Evolutionary conservation across 1,284 basidiomycete genomes (phyloP).

Genomic region (Rhodotorula glutinis): DNA sequence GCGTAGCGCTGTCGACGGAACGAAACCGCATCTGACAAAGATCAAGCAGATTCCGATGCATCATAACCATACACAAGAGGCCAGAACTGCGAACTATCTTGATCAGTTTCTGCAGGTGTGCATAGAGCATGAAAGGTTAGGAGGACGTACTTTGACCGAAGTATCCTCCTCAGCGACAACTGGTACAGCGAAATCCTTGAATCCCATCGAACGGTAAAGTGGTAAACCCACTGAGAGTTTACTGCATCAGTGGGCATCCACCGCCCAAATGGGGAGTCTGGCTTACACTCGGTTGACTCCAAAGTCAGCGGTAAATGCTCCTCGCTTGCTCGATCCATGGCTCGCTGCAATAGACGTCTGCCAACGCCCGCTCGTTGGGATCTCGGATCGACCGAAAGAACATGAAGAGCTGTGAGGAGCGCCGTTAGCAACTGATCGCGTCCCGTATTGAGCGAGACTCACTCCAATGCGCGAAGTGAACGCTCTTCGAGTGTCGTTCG

Average conservation of each 20-base stretch:
- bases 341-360: neutral
- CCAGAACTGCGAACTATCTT: too few relatives aligned
- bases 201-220: neutral
- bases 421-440: too few relatives aligned
- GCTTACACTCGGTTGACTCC: conserved; percentile 16
- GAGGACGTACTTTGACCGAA: neutral
- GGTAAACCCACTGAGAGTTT: conserved; percentile 1
- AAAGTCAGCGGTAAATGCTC: neutral
- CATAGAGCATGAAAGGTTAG: too few relatives aligned
- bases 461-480: conserved; percentile 11
- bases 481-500: neutral
- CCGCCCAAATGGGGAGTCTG: neutral
- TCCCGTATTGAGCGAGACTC: too few relatives aligned
- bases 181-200: neutral
- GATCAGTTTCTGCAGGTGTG: too few relatives aligned
- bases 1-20: too few relatives aligned
- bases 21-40: too few relatives aligned
- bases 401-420: conserved; percentile 1
- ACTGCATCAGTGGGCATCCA: neutral
- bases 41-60: too few relatives aligned
- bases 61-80: too few relatives aligned
- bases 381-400: conserved; percentile 7
- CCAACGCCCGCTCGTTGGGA: conserved; percentile 13
- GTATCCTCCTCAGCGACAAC: conserved; percentile 4
- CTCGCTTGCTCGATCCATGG: neutral